A percentile compares a stretch with the other conserved stretches of the same genome.
phyloP scores from a whole-genome alignment of 306 rosid species.

The Cucumis melo region DNA sequence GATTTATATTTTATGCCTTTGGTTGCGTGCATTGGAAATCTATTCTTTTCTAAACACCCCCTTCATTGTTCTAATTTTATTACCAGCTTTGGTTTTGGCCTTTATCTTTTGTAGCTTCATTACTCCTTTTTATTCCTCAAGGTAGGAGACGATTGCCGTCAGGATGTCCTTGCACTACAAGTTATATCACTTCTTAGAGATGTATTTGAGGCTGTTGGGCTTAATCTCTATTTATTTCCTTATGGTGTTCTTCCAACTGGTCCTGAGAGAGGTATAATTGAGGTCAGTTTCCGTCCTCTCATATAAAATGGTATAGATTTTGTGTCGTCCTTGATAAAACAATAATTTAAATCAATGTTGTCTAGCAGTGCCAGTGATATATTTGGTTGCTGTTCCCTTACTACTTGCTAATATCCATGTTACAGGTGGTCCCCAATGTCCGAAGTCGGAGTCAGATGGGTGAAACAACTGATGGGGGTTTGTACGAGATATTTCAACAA shows the following conservation, averaged over 20 bases:
- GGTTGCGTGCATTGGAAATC: background rate
- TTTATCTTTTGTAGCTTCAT: background rate
- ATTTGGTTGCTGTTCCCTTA: background rate
- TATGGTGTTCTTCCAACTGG: slow-evolving; percentile 99
- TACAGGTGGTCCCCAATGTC: slow-evolving; percentile 84
- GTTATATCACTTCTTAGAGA: slow-evolving; percentile 91
- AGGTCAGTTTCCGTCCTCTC: slow-evolving; percentile 41
- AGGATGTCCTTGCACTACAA: slow-evolving; percentile 98
- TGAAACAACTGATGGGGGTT: slow-evolving; percentile 94
- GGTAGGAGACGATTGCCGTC: slow-evolving; percentile 99
- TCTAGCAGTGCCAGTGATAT: background rate
- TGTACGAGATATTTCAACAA: slow-evolving; percentile 92
- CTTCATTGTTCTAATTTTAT: background rate
- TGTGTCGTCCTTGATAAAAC: background rate
- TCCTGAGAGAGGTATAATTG: slow-evolving; percentile 89
- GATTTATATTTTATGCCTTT: background rate
- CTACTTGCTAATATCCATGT: background rate
- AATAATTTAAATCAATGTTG: background rate
- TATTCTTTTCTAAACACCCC: background rate
- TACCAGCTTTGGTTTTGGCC: background rate
- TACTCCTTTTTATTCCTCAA: slow-evolving; percentile 14
- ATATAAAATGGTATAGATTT: background rate
- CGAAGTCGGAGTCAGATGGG: slow-evolving; percentile 99
- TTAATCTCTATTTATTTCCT: slow-evolving; percentile 79
- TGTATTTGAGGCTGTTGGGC: slow-evolving; percentile 80